Conservation (phyloP, 352 stramenopile species). For the Globisporangium cederbergense region DNA sequence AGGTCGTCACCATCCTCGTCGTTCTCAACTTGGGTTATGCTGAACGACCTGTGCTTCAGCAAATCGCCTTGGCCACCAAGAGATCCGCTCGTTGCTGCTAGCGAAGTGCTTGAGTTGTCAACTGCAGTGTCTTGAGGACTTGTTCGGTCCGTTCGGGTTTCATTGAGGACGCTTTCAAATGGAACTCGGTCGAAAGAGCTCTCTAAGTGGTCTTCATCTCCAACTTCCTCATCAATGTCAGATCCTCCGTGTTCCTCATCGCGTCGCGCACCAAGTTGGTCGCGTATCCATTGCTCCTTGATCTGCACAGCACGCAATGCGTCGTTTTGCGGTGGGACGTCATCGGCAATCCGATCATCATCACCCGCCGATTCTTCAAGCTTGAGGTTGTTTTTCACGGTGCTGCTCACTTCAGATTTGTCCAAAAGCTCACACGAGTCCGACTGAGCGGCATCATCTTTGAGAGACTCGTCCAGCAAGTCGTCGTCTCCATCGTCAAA, state of each 20-base stretch:
- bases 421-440: neutral
- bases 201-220: constrained; percentile 3
- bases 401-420: neutral
- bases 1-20: constrained; percentile 4
- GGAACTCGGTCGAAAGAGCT: constrained; percentile 6
- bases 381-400: neutral
- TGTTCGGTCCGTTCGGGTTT: neutral
- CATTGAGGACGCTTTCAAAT: neutral
- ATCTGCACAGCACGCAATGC: neutral
- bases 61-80: neutral
- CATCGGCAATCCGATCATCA: neutral
- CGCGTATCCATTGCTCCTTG: neutral
- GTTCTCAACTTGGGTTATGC: neutral
- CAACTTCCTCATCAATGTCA: neutral
- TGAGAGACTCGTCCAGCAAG: neutral
- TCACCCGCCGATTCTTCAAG: neutral
- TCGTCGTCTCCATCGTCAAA: neutral
- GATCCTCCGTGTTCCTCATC: neutral
- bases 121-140: neutral
- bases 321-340: neutral
- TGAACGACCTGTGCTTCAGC: constrained; percentile 12
- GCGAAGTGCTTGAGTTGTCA: neutral
- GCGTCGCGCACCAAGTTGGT: neutral
- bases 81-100: neutral
- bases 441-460: neutral